A percentile compares a stretch with the other conserved stretches of the same genome.
phyloP scores from a whole-genome alignment of 2,329 filamentous ascomycete species.

The Aspergillus intermedius region DNA sequence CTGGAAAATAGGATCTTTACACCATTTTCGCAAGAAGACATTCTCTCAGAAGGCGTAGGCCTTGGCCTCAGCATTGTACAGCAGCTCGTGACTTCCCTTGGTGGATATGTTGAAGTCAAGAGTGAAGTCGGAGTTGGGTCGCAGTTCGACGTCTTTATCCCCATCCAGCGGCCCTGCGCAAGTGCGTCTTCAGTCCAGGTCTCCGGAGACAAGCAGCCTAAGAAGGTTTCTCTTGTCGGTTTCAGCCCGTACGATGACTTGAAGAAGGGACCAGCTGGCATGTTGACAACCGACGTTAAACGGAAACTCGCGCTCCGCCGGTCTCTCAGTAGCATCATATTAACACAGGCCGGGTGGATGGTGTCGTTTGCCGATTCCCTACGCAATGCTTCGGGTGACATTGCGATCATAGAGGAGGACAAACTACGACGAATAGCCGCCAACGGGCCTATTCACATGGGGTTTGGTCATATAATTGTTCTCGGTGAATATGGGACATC shows the following conservation, averaged over 20 bases:
- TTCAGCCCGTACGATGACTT: slow-evolving; percentile 20
- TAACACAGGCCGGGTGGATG: slow-evolving; percentile 17
- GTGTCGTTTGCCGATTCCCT: slow-evolving; percentile 20
- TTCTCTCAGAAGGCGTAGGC: slow-evolving; percentile 54
- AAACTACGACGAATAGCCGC: slow-evolving; percentile 11
- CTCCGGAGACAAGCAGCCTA: background rate
- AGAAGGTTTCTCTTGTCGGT: slow-evolving; percentile 19
- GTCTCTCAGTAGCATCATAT: slow-evolving; percentile 19
- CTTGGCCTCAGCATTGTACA: slow-evolving; percentile 59
- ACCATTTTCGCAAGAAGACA: slow-evolving; percentile 58
- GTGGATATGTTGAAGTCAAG: slow-evolving; percentile 51
- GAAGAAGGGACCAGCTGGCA: slow-evolving; percentile 15
- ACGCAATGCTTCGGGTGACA: slow-evolving; percentile 16
- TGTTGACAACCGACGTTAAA: slow-evolving; percentile 20
- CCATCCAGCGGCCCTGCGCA: slow-evolving; percentile 9
- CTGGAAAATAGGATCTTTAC: slow-evolving; percentile 52
- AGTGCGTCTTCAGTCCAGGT: background rate
- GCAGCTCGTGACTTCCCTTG: slow-evolving; percentile 50
- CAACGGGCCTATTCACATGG: slow-evolving; percentile 4
- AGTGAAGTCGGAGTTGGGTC: slow-evolving; percentile 30
- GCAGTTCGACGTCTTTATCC: slow-evolving; percentile 23
- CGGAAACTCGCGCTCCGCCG: slow-evolving; percentile 22
- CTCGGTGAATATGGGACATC: slow-evolving; percentile 11
- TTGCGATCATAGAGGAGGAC: slow-evolving; percentile 23
- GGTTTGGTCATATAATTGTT: slow-evolving; percentile 17